Conservation (phyloP, 495 filamentous ascomycete genomes). For the Podospora conica region DNA sequence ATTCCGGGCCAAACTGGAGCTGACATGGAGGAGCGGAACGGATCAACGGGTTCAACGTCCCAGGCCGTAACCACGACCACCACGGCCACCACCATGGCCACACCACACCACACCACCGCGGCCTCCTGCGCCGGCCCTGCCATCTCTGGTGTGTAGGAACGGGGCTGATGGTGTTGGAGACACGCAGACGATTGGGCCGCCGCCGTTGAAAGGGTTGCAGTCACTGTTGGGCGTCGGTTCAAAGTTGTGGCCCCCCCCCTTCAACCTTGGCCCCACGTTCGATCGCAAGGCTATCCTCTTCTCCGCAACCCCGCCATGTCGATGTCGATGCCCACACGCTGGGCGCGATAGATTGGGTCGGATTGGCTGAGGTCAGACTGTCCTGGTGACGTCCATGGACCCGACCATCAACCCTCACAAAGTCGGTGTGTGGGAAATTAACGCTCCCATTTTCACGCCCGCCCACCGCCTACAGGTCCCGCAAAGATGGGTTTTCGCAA, state of each 20-base stretch:
- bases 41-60: conserved; percentile 1
- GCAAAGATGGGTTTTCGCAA: not conserved
- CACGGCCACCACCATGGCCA: not conserved
- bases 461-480: conserved; percentile 5
- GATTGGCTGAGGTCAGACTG: conserved; percentile 13
- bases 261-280: not conserved
- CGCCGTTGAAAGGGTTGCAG: not conserved
- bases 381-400: not conserved
- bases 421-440: conserved; percentile 19
- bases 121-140: not conserved
- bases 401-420: not conserved
- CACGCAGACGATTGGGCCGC: conserved; percentile 3
- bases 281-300: conserved; percentile 21
- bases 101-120: not conserved
- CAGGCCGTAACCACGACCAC: conserved; percentile 1
- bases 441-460: conserved; percentile 5
- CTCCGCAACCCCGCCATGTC: conserved; percentile 15
- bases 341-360: conserved; percentile 12
- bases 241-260: not conserved
- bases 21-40: conserved; percentile 23
- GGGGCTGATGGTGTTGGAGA: not conserved
- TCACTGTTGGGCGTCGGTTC: not conserved
- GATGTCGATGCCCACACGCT: conserved; percentile 1
- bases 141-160: not conserved
- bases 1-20: not conserved